Base-by-base conservation (phyloP, 495 filamentous ascomycete species). In the Podospora sp. region DNA sequence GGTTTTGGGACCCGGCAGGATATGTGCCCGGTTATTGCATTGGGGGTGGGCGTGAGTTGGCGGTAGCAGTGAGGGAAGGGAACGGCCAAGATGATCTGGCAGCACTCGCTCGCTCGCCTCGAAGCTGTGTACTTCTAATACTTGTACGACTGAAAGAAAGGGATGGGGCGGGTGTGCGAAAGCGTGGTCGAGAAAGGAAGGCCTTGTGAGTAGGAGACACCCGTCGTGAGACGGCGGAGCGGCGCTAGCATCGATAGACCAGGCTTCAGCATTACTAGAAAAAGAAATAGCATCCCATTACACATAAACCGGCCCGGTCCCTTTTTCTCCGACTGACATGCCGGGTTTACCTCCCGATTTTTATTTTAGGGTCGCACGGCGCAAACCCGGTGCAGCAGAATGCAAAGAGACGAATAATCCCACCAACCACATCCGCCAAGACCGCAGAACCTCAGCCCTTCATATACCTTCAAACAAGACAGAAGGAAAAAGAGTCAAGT, bases 1-100 rank as follows among this genome's bases (percentile, higher is more conserved):
- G 60, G 50, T 72, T 65, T 33, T 64, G 59, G 59, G 24, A 11
- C 40, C 21, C 12, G 61, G 61, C 46, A 65, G 52, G 52, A 56
- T 22, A 58, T 55, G 57, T 46, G 27, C 62, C 29, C 49, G 50
- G 25, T 24, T 63, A 53, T 66, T 60, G 64, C 55, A 60, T 60
- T 60, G 64, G 36, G 64, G 22, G 51, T n/a, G 52, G 55, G 7
- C n/a, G n/a, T n/a, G n/a, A n/a, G n/a, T n/a, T n/a, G 33, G 7
- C 16, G 50, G 35, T 20, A 22, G 22, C 27, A 63, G 61, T 20
- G 21, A 14, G 14, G 26, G n/a, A 25, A 12, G 14, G 11, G 21
- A 22, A 50, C 11, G 16, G 63, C 49, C 26, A 27, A 16, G 49
- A 2, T 33, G 35, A 59, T 59, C 22, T 59, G 24, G 35, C 18